These are phyloP conservation scores for Coemansia sp. DNA, from an alignment of 192 early-diverging fungal genomes.

Conservation along the genomic window DNA sequence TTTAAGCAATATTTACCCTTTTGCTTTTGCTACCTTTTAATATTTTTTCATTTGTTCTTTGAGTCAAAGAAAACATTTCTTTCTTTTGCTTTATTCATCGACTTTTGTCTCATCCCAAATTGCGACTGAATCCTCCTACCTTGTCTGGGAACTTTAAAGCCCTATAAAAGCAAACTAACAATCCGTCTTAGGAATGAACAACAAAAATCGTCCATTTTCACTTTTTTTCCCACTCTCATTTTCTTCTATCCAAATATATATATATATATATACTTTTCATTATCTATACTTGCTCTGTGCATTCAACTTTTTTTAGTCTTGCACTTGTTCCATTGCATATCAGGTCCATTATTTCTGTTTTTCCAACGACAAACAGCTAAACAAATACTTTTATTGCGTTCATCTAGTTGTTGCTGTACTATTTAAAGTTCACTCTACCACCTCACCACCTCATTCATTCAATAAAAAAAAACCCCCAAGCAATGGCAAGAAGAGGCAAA, in stretches of 20 bases:
- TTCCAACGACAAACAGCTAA: too few relatives aligned
- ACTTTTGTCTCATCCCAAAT: neutral
- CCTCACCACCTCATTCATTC: too few relatives aligned
- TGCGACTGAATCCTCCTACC: neutral
- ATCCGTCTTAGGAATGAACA: neutral
- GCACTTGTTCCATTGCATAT: too few relatives aligned
- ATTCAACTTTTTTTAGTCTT: neutral
- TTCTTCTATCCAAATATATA: neutral
- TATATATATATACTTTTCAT: neutral
- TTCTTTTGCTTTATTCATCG: neutral
- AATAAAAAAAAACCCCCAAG: neutral
- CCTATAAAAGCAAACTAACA: neutral
- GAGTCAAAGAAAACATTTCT: constrained; percentile 1
- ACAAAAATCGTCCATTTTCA: neutral
- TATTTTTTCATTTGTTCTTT: neutral
- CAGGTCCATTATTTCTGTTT: too few relatives aligned
- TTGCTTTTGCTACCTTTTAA: neutral
- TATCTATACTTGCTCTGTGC: neutral
- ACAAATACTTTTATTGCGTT: too few relatives aligned
- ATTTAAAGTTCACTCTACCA: neutral
- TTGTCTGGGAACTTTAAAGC: neutral
- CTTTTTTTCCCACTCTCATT: neutral
- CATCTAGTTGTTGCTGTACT: neutral
- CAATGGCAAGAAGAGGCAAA: neutral
- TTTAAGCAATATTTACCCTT: neutral